These are phyloP conservation scores for Verticillium isaacii DNA, from an alignment of 2,329 filamentous ascomycete genomes.

Conservation along the genomic window DNA sequence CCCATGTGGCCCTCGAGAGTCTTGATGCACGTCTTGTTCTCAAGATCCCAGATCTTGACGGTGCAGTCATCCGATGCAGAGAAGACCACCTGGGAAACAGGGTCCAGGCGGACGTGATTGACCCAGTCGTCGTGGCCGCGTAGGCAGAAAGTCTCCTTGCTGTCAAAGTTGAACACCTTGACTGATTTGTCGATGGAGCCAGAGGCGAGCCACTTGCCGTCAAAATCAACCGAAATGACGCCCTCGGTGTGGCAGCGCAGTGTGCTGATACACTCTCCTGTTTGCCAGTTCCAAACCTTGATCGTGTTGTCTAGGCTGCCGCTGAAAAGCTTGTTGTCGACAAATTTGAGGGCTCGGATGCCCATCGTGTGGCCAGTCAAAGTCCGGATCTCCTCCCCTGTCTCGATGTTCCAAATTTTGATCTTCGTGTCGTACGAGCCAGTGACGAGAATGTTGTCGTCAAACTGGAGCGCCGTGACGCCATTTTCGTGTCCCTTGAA, in stretches of 20 bases:
- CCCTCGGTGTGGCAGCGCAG: conserved; percentile 75
- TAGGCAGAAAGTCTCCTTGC: conserved; percentile 73
- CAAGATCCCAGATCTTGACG: conserved; percentile 88
- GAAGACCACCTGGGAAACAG: conserved; percentile 76
- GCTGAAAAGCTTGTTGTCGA: conserved; percentile 85
- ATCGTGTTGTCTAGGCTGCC: conserved; percentile 84
- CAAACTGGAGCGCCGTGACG: conserved; percentile 51
- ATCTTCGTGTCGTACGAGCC: conserved; percentile 94
- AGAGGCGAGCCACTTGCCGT: conserved; percentile 76
- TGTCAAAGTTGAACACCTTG: conserved; percentile 88
- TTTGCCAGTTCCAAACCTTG: conserved; percentile 96
- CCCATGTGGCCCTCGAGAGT: conserved; percentile 86
- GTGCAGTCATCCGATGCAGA: conserved; percentile 93
- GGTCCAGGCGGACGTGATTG: conserved; percentile 88
- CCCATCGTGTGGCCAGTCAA: conserved; percentile 76
- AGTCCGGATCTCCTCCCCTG: conserved; percentile 79
- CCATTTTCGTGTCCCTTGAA: conserved; percentile 87
- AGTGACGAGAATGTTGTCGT: conserved; percentile 86
- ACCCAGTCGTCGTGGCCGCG: conserved; percentile 92
- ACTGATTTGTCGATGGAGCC: conserved; percentile 87
- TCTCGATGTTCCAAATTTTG: conserved; percentile 94
- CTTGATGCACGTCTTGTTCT: conserved; percentile 70
- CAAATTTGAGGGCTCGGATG: conserved; percentile 87
- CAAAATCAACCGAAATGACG: conserved; percentile 84
- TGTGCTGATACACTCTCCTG: conserved; percentile 78